Conservation (phyloP, 148 eudicot genomes). For the Spergularia marina region DNA sequence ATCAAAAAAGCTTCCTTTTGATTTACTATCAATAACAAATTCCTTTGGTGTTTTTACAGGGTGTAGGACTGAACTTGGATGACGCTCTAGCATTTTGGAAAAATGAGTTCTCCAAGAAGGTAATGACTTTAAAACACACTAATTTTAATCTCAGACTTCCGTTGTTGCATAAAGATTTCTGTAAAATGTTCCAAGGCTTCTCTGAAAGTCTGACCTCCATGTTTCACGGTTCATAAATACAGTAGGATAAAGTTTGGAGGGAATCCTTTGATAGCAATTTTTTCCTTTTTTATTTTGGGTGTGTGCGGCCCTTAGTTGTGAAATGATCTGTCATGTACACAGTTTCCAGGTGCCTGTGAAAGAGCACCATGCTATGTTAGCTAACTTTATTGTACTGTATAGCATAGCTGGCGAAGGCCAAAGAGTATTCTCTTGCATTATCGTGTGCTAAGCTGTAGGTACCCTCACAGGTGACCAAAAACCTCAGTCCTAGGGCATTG, state of each 20-base stretch:
- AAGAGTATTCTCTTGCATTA: neutral
- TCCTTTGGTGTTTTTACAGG: slow-evolving; percentile 38
- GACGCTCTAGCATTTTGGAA: slow-evolving; percentile 98
- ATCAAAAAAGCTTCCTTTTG: neutral
- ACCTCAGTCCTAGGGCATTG: neutral
- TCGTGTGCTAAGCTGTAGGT: neutral
- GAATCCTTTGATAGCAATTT: too few relatives aligned
- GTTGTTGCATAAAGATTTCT: neutral
- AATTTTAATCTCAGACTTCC: slow-evolving; percentile 13
- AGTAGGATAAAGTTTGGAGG: too few relatives aligned
- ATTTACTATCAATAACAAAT: slow-evolving; percentile 6
- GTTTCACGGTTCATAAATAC: neutral
- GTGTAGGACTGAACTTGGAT: slow-evolving; percentile 92
- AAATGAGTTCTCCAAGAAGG: slow-evolving; percentile 89
- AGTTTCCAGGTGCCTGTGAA: neutral
- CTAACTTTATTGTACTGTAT: neutral
- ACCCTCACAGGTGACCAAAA: neutral
- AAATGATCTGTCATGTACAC: neutral
- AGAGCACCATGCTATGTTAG: neutral
- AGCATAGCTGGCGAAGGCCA: neutral
- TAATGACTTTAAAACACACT: slow-evolving; percentile 17
- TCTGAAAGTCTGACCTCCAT: neutral
- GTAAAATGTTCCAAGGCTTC: neutral
- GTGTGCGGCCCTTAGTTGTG: too few relatives aligned
- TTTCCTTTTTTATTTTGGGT: too few relatives aligned